Conservation (phyloP, 2,329 filamentous ascomycete species). For the Zelopaecilomyces penicillatus region DNA sequence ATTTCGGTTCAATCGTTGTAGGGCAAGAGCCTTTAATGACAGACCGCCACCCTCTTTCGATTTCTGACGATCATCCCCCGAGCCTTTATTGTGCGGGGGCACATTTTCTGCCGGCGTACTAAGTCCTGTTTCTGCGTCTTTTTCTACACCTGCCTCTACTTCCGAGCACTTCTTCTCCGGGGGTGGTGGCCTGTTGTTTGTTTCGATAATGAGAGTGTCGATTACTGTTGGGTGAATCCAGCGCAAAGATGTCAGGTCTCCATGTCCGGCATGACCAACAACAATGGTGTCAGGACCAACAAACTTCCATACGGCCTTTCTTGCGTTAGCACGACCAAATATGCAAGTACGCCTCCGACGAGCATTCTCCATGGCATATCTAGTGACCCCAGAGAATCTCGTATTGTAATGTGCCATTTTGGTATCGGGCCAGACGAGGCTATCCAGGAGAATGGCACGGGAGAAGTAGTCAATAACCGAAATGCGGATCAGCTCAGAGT, state of each 20-base stretch:
- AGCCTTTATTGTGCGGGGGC: not conserved
- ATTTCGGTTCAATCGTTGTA: conserved; percentile 26
- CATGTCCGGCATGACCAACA: conserved; percentile 35
- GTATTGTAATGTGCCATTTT: conserved; percentile 42
- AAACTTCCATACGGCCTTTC: conserved; percentile 33
- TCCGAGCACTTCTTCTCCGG: conserved; percentile 11
- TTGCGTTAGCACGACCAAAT: conserved; percentile 32
- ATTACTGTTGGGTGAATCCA: conserved; percentile 38
- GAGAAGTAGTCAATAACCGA: conserved; percentile 44
- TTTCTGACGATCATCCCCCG: not conserved
- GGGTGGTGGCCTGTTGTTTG: conserved; percentile 4
- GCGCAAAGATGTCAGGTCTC: conserved; percentile 36
- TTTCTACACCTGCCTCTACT: conserved; percentile 6
- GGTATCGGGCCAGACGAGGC: conserved; percentile 38
- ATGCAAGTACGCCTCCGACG: conserved; percentile 25
- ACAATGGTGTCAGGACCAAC: conserved; percentile 39
- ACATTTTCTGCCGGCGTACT: not conserved
- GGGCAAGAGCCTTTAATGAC: conserved; percentile 31
- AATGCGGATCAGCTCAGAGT: conserved; percentile 44
- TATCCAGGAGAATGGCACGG: conserved; percentile 38
- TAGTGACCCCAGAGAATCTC: conserved; percentile 39
- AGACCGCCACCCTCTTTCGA: conserved; percentile 13
- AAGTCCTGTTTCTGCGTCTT: not conserved
- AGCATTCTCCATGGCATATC: conserved; percentile 28
- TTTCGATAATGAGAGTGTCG: conserved; percentile 35